Percentiles rank a stretch among this genome's conserved stretches.
Conservation (phyloP, 495 filamentous ascomycete species). For the Podospora tetraspora region DNA sequence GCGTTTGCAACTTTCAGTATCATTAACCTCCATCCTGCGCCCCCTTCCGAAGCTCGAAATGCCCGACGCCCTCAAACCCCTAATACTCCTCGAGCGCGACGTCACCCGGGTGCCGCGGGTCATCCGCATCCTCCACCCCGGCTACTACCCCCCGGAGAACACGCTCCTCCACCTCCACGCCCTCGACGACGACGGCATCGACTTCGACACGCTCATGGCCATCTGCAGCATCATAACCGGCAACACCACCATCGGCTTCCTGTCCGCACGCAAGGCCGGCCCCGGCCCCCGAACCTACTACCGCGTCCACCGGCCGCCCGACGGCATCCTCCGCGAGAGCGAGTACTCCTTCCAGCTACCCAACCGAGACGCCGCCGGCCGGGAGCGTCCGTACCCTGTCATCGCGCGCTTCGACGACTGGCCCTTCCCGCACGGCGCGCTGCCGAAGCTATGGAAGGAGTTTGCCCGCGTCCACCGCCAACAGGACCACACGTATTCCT, state of each 20-base stretch:
- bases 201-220: neutral
- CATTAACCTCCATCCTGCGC: too few relatives aligned
- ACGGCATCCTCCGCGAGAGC: neutral
- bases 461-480: too few relatives aligned
- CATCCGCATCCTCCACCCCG: neutral
- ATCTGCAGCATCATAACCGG: slow-evolving; percentile 1
- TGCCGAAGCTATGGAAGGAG: neutral
- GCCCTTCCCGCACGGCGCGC: neutral
- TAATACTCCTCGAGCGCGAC: too few relatives aligned
- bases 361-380: neutral
- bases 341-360: slow-evolving; percentile 2
- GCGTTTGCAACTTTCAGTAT: too few relatives aligned
- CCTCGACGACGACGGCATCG: slow-evolving; percentile 1
- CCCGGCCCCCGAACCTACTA: too few relatives aligned
- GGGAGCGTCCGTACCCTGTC: neutral
- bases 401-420: neutral
- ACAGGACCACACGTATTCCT: too few relatives aligned
- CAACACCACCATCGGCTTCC: neutral
- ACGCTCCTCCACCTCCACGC: neutral
- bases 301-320: neutral
- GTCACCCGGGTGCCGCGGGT: too few relatives aligned
- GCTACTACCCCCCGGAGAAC: neutral
- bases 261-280: neutral
- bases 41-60: too few relatives aligned
- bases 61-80: too few relatives aligned